Conservation (phyloP, 2,329 filamentous ascomycete species). For the Tricladium varicosporioides region DNA sequence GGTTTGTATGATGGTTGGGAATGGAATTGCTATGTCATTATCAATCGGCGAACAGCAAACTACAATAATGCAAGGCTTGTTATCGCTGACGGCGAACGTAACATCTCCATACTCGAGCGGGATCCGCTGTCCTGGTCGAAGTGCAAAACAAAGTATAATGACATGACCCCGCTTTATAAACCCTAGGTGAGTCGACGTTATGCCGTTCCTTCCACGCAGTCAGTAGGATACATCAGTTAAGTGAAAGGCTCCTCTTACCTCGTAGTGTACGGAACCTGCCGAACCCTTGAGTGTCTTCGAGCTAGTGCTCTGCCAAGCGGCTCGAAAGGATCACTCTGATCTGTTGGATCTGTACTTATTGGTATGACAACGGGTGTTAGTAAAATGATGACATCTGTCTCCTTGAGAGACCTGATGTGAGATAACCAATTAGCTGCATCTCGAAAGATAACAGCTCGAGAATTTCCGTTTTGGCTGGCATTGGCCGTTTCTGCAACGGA, state of each 20-base stretch:
- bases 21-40: constrained; percentile 38
- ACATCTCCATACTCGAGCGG: constrained; percentile 51
- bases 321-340: constrained; percentile 67
- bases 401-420: constrained; percentile 43
- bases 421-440: constrained; percentile 45
- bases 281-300: constrained; percentile 56
- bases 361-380: constrained; percentile 56
- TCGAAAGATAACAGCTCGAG: constrained; percentile 22
- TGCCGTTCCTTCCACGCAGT: constrained; percentile 36
- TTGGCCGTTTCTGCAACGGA: background rate
- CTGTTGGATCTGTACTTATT: constrained; percentile 39
- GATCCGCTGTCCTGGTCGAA: constrained; percentile 43
- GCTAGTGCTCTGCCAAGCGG: constrained; percentile 64
- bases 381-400: constrained; percentile 57
- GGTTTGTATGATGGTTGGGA: constrained; percentile 52
- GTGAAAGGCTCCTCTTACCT: constrained; percentile 28
- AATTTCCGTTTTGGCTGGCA: background rate
- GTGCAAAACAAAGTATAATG: constrained; percentile 48
- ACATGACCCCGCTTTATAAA: constrained; percentile 34
- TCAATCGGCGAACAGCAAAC: constrained; percentile 47
- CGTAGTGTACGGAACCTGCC: constrained; percentile 70
- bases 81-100: constrained; percentile 40
- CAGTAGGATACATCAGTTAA: background rate
- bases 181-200: constrained; percentile 45
- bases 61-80: constrained; percentile 51